Percentiles rank a stretch among this genome's conserved stretches.
phyloP scores from a whole-genome alignment of 2,329 filamentous ascomycete genomes.

The Penicillium brevicompactum region DNA sequence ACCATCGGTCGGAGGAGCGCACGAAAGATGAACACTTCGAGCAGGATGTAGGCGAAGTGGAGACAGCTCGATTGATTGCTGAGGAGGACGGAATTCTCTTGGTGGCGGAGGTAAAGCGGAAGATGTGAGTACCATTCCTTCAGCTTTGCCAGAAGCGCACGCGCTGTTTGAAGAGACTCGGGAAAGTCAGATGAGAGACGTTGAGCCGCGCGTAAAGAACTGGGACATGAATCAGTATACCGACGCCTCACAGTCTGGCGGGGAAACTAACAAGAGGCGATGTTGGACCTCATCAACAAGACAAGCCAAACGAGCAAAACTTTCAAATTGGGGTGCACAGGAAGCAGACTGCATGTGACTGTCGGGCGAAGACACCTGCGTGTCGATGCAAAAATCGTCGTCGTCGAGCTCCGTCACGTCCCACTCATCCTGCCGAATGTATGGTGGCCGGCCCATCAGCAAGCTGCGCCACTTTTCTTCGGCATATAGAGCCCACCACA shows the following conservation, averaged over 20 bases:
- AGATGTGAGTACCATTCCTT: constrained; percentile 27
- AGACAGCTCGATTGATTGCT: constrained; percentile 14
- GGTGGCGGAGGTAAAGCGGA: constrained; percentile 17
- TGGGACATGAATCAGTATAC: constrained; percentile 1
- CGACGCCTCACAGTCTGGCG: background rate
- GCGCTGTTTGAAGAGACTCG: constrained; percentile 21
- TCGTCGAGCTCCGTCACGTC: constrained; percentile 25
- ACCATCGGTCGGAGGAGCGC: background rate
- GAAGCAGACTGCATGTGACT: background rate
- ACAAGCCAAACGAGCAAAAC: constrained; percentile 18
- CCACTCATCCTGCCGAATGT: constrained; percentile 34
- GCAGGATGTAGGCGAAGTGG: constrained; percentile 28
- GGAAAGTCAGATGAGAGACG: constrained; percentile 24
- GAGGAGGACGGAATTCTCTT: constrained; percentile 8
- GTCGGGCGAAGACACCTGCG: background rate
- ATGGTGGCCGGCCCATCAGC: constrained; percentile 33
- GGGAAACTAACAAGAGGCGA: constrained; percentile 23
- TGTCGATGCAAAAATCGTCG: constrained; percentile 23
- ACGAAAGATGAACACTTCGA: constrained; percentile 17
- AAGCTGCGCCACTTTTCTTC: constrained; percentile 38
- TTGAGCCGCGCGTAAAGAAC: constrained; percentile 25
- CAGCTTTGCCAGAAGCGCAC: constrained; percentile 21
- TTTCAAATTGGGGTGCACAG: constrained; percentile 13
- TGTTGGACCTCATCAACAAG: constrained; percentile 28
- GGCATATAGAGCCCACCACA: constrained; percentile 39